Percentiles rank a stretch among this genome's conserved stretches.
phyloP scores from a whole-genome alignment of 2,329 filamentous ascomycete genomes.

The Fusarium coffeatum region DNA sequence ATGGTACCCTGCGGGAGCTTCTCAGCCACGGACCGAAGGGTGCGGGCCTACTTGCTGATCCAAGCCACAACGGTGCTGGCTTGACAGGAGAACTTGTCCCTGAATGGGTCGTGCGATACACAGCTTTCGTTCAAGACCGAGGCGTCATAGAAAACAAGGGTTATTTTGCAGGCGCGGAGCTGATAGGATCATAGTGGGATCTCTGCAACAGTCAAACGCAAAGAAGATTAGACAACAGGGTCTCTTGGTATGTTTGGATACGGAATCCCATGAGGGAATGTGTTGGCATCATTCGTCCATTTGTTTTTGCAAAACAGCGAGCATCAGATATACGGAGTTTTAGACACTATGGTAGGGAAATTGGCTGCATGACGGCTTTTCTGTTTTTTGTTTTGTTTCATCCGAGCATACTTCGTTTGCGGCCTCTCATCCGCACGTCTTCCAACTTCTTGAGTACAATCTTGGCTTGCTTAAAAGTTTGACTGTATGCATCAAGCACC shows the following conservation, averaged over 20 bases:
- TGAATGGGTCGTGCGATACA: conserved; percentile 97
- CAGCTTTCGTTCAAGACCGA: conserved; percentile 90
- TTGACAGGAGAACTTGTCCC: conserved; percentile 83
- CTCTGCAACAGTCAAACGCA: neutral
- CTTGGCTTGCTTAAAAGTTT: conserved; percentile 78
- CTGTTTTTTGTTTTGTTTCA: conserved; percentile 54
- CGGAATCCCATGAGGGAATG: conserved; percentile 29
- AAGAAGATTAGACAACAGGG: conserved; percentile 5
- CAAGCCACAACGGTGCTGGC: conserved; percentile 63
- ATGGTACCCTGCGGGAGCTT: conserved; percentile 85
- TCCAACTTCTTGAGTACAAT: conserved; percentile 84
- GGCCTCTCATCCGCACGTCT: conserved; percentile 90
- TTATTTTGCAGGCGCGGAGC: conserved; percentile 88
- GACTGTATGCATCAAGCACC: conserved; percentile 78
- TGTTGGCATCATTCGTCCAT: conserved; percentile 36
- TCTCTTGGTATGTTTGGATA: conserved; percentile 24
- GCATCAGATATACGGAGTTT: conserved; percentile 50
- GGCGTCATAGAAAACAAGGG: conserved; percentile 99
- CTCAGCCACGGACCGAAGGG: conserved; percentile 78
- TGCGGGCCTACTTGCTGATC: conserved; percentile 78
- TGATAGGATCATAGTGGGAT: conserved; percentile 58
- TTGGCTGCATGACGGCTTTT: conserved; percentile 43
- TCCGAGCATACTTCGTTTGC: conserved; percentile 97
- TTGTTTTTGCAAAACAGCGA: conserved; percentile 49
- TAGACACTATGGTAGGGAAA: conserved; percentile 43